These are phyloP conservation scores for Paramecium bursaria DNA, from an alignment of 73 alveolate species.

Conservation along the genomic window DNA sequence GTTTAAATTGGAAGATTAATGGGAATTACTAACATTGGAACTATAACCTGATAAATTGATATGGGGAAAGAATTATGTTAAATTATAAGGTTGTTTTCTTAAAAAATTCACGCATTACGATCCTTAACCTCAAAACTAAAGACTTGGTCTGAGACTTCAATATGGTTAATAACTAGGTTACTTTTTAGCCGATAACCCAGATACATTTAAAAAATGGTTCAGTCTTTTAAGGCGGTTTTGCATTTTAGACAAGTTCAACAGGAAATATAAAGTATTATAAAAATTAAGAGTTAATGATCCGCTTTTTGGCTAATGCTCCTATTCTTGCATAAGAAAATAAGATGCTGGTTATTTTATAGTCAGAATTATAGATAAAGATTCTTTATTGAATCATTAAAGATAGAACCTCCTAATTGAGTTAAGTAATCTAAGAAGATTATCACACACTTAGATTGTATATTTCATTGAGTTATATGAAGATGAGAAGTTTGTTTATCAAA, in stretches of 20 bases:
- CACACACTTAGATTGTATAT: conserved; percentile 60
- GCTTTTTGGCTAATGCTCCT: conserved; percentile 56
- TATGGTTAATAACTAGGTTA: conserved; percentile 48
- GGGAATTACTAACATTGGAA: conserved; percentile 11
- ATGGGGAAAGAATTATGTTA: not conserved
- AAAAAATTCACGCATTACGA: conserved; percentile 67
- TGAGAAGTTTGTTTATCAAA: conserved; percentile 43
- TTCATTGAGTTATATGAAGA: conserved; percentile 65
- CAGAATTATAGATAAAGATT: conserved; percentile 52
- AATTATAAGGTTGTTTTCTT: conserved; percentile 55
- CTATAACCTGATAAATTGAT: conserved; percentile 36
- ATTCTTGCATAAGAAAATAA: conserved; percentile 50
- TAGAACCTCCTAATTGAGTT: conserved; percentile 37
- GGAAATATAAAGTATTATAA: conserved; percentile 60
- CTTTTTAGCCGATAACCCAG: conserved; percentile 59
- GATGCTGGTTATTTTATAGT: conserved; percentile 57
- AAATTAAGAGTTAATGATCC: conserved; percentile 55
- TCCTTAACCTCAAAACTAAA: conserved; percentile 53
- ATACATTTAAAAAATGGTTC: conserved; percentile 58
- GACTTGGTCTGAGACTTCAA: conserved; percentile 62
- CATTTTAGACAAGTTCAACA: conserved; percentile 53
- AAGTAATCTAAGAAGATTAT: conserved; percentile 46
- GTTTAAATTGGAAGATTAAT: conserved; percentile 7
- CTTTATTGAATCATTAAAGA: conserved; percentile 12
- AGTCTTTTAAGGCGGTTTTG: conserved; percentile 57